Evolutionary conservation across 2,329 filamentous ascomycete genomes (phyloP).

Genomic region (Coleophoma eucalyptorum): DNA sequence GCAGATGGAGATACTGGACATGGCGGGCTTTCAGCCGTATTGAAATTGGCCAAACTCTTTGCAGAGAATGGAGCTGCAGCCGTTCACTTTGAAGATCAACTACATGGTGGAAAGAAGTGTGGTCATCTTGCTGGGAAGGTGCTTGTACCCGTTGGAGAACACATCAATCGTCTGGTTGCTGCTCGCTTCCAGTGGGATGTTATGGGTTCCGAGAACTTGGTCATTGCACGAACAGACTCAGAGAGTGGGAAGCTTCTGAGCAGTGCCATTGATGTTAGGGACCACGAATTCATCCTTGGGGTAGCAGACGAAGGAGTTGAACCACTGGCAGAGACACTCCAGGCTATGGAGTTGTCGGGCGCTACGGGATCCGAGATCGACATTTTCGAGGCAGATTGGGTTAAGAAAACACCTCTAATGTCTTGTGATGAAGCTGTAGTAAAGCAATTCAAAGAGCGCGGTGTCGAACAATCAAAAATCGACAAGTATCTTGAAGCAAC

Average conservation of each 20-base stretch:
- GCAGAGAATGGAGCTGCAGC: constrained; percentile 95
- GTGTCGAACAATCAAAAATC: constrained; percentile 59
- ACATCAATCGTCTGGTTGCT: constrained; percentile 91
- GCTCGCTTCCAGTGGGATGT: constrained; percentile 97
- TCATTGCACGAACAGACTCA: constrained; percentile 93
- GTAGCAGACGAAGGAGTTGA: constrained; percentile 70
- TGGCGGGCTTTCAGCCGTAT: constrained; percentile 84
- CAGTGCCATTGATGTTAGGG: constrained; percentile 86
- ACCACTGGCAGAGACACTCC: constrained; percentile 82
- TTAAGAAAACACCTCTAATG: constrained; percentile 78
- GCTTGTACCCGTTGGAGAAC: constrained; percentile 86
- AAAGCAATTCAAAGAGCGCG: constrained; percentile 65
- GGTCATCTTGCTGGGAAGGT: constrained; percentile 96
- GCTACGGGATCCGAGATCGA: constrained; percentile 79
- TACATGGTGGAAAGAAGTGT: constrained; percentile 98
- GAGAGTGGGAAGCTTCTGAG: constrained; percentile 90
- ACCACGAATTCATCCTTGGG: constrained; percentile 95
- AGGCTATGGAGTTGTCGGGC: constrained; percentile 81
- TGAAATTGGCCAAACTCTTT: constrained; percentile 96
- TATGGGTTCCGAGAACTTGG: constrained; percentile 92
- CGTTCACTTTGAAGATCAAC: constrained; percentile 96
- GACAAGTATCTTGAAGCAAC: constrained; percentile 64
- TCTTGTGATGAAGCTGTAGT: constrained; percentile 90
- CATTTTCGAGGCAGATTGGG: constrained; percentile 80
- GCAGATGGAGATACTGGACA: constrained; percentile 97